A percentile compares a stretch with the other conserved stretches of the same genome.
phyloP scores from a whole-genome alignment of 1,284 basidiomycete species.

The Cryptococcus depauperatus region DNA sequence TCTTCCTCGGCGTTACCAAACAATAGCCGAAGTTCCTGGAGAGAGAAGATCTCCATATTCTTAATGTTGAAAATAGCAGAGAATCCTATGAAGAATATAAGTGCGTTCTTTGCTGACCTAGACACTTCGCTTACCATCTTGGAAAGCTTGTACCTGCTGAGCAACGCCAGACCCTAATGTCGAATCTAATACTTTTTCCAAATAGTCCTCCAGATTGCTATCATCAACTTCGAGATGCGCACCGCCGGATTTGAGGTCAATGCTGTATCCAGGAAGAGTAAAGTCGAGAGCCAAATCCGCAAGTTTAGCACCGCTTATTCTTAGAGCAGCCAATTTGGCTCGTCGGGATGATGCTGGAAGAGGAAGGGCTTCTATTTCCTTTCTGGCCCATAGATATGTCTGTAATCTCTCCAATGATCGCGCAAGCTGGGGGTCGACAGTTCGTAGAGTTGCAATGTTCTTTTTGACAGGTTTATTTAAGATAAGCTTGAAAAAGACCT shows the following conservation, averaged over 20 bases:
- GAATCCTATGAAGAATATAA: slow-evolving; percentile 53
- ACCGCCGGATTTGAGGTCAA: slow-evolving; percentile 76
- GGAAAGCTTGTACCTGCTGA: slow-evolving; percentile 73
- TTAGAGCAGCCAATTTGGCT: slow-evolving; percentile 39
- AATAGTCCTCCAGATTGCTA: slow-evolving; percentile 81
- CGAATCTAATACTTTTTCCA: slow-evolving; percentile 67
- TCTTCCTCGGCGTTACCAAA: slow-evolving; percentile 94
- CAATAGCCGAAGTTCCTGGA: slow-evolving; percentile 85
- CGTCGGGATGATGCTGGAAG: slow-evolving; percentile 36
- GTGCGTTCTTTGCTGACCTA: neutral
- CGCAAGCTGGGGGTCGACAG: slow-evolving; percentile 75
- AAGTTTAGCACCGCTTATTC: slow-evolving; percentile 54
- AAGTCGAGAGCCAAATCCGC: slow-evolving; percentile 90
- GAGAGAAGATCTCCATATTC: slow-evolving; percentile 84
- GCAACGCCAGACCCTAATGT: slow-evolving; percentile 69
- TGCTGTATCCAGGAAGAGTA: slow-evolving; percentile 88
- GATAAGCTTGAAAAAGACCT: slow-evolving; percentile 79
- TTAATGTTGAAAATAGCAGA: slow-evolving; percentile 87
- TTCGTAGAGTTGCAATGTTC: slow-evolving; percentile 71
- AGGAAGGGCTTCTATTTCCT: slow-evolving; percentile 44
- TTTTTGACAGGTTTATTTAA: slow-evolving; percentile 76
- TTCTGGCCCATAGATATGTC: slow-evolving; percentile 45
- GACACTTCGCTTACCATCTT: slow-evolving; percentile 48
- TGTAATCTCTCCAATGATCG: slow-evolving; percentile 76
- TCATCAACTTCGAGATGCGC: slow-evolving; percentile 69